A percentile compares a stretch with the other conserved stretches of the same genome.
Evolutionary conservation across 208 protist species (phyloP).

Genomic region (Angomonas deanei): DNA sequence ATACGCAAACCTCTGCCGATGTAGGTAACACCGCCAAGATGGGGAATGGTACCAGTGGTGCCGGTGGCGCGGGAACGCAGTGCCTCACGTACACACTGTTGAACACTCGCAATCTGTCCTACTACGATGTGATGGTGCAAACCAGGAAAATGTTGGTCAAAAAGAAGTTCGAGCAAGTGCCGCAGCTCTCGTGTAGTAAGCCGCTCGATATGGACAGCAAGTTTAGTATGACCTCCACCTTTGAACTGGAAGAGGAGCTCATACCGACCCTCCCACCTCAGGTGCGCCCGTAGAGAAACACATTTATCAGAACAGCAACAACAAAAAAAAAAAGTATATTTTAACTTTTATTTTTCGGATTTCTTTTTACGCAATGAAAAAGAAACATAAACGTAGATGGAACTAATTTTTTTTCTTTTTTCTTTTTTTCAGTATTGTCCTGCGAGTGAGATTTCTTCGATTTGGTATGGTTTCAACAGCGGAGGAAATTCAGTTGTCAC

Average conservation of each 20-base stretch:
- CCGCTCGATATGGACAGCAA: constrained; percentile 38
- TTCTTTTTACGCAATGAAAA: too few relatives aligned
- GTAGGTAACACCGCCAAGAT: constrained; percentile 41
- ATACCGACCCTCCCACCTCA: constrained; percentile 21
- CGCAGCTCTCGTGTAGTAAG: constrained; percentile 65
- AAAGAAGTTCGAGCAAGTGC: constrained; percentile 61
- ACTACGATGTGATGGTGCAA: constrained; percentile 42
- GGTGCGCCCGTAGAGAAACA: too few relatives aligned
- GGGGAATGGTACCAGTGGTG: constrained; percentile 37
- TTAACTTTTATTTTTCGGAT: too few relatives aligned
- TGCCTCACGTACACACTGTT: constrained; percentile 50
- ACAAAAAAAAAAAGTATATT: too few relatives aligned
- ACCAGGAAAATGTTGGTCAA: constrained; percentile 53
- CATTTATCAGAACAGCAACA: too few relatives aligned
- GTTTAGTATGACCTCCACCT: constrained; percentile 34
- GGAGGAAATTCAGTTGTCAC: too few relatives aligned
- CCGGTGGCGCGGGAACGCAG: constrained; percentile 67
- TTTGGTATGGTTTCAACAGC: too few relatives aligned
- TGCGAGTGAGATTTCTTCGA: too few relatives aligned
- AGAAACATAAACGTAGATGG: too few relatives aligned
- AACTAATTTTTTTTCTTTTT: not conserved
- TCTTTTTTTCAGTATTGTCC: too few relatives aligned
- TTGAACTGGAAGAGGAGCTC: constrained; percentile 25
- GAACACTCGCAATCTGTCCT: constrained; percentile 40
- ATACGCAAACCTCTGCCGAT: constrained; percentile 63